Evolutionary conservation across 306 rosid genomes (phyloP), one percentile per base, ranked within the genome.

Genomic region (Vachellia pachyceras): DNA sequence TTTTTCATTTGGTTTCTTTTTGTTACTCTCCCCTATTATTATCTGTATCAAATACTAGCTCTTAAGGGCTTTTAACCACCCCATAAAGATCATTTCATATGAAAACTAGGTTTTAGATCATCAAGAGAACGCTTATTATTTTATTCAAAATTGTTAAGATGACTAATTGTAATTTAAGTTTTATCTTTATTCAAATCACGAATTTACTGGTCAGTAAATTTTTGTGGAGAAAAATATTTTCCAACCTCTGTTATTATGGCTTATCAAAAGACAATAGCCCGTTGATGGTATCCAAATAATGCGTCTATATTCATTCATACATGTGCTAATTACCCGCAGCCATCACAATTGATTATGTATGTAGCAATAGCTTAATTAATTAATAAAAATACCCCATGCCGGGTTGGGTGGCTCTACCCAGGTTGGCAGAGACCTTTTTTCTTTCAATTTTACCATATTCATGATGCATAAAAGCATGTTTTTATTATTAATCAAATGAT

Each of bases 401-500:
- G n/a, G 55, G 15, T 49, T 42, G 72, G 86, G 65, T 0, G 69
- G 77, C 79, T 41, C 23, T 45, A 58, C 75, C 49, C 75, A 71
- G 69, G 75, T 67, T 71, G 86, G 83, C 86, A 69, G 29, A 10
- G 76, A 17, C 36, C 20, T 50, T 50, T 15, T 6, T 6, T 69
- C 22, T 69, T 69, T 18, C 70, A 79, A 39, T 23, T 69, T 67
- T 64, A 46, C 57, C 78, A 82, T 80, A 82, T 82, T 65, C 75
- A 79, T 63, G 49, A 79, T 52, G 49, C 66, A 8, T 11, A 29
- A 55, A n/a, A 29, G 39, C 29, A 23, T 3, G 3, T 6, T 1
- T 13, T 29, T 61, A 23, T 29, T 29, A 61, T 29, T 33, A 61
- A 10, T 61, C 29, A 29, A 29, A 61, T 29, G 5, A 58, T 23